phyloP scores from a whole-genome alignment of 2,329 filamentous ascomycete genomes.

The Dendrostoma leiphaemia region DNA sequence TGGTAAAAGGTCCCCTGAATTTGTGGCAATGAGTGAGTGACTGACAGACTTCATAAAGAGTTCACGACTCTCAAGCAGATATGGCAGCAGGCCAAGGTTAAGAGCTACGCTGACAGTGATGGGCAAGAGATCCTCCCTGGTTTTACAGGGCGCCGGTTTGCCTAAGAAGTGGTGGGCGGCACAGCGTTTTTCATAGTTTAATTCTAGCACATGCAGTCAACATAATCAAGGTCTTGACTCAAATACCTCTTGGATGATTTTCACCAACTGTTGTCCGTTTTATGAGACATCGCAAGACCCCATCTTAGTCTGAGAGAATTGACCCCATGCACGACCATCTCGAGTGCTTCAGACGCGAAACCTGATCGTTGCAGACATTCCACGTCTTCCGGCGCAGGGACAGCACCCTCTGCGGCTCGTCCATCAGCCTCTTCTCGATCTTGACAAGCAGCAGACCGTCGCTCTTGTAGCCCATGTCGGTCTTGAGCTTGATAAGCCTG shows the following conservation, averaged over 20 bases:
- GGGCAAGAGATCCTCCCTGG: constrained; percentile 34
- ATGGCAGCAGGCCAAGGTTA: constrained; percentile 34
- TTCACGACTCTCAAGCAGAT: constrained; percentile 36
- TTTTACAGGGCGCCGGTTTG: constrained; percentile 25
- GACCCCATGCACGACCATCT: constrained; percentile 10
- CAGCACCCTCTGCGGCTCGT: not conserved
- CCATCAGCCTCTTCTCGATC: constrained; percentile 43
- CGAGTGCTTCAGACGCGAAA: constrained; percentile 8
- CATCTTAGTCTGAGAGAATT: too few species aligned
- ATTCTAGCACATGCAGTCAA: too few species aligned
- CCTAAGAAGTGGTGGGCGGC: too few species aligned
- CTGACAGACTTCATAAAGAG: constrained; percentile 20
- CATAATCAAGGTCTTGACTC: too few species aligned
- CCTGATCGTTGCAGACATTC: constrained; percentile 13
- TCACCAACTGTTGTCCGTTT: too few species aligned
- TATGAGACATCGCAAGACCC: too few species aligned
- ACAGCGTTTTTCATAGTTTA: too few species aligned
- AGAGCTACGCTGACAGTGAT: constrained; percentile 18
- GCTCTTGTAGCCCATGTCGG: constrained; percentile 41
- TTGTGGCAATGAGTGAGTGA: too few species aligned
- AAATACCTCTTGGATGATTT: too few species aligned
- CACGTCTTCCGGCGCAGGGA: constrained; percentile 15
- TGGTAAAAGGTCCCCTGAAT: too few species aligned
- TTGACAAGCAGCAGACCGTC: constrained; percentile 50
- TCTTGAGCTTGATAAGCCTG: constrained; percentile 50